phyloP scores from a whole-genome alignment of 352 stramenopile genomes.

The Plasmopara viticola region DNA sequence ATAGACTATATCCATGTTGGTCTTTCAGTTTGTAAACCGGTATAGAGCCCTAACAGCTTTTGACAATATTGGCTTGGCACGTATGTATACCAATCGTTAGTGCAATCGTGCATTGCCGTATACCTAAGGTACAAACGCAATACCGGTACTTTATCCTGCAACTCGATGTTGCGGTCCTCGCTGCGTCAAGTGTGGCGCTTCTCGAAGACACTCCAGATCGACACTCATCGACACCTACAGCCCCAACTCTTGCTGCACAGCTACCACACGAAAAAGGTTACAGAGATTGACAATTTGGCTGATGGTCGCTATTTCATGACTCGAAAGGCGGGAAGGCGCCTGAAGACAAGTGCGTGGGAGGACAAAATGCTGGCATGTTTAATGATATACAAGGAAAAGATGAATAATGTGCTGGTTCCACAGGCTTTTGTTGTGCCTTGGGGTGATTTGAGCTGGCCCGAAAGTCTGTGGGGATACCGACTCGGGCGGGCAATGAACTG shows the following conservation, averaged over 20 bases:
- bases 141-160: too few species aligned
- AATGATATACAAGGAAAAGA: constrained; percentile 1
- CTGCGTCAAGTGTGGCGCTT: not conserved
- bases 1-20: too few species aligned
- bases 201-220: not conserved
- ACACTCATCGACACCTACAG: not conserved
- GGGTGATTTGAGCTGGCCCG: constrained; percentile 1
- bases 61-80: too few species aligned
- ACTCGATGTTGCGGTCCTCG: not conserved
- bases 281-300: not conserved
- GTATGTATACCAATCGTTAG: too few species aligned
- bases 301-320: not conserved
- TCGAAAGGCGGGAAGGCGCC: not conserved
- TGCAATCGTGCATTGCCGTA: too few species aligned
- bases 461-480: not conserved
- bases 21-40: too few species aligned
- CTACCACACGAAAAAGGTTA: too few species aligned
- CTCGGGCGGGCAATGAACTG: not conserved
- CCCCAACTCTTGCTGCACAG: not conserved
- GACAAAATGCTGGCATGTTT: not conserved
- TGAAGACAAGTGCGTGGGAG: not conserved
- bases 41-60: too few species aligned
- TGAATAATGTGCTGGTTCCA: not conserved
- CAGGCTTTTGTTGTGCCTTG: not conserved
- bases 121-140: too few species aligned